These are phyloP conservation scores for Murraya paniculata DNA, from an alignment of 345 rosid genomes.

Conservation along the genomic window DNA sequence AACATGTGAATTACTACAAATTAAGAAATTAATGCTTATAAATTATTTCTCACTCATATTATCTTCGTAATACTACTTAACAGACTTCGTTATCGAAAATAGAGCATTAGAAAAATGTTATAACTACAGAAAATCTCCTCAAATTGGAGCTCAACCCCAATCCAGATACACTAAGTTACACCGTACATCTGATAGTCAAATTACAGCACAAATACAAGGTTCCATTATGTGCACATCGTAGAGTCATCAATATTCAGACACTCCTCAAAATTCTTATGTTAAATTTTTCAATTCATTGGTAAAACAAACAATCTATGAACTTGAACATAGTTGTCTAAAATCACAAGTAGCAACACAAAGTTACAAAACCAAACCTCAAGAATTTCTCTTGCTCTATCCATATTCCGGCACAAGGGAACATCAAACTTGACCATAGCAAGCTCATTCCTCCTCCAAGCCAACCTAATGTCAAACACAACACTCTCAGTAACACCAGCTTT, in stretches of 20 bases:
- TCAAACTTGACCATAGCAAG: slow-evolving; percentile 75
- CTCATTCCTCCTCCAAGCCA: slow-evolving; percentile 53
- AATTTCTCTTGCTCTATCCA: slow-evolving; percentile 85
- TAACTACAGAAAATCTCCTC: neutral
- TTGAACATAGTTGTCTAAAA: neutral
- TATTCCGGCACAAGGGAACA: slow-evolving; percentile 68
- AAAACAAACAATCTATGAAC: neutral
- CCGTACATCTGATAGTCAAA: neutral
- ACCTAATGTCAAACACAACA: slow-evolving; percentile 57
- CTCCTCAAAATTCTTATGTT: neutral
- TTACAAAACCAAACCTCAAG: slow-evolving; percentile 50
- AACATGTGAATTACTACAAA: neutral
- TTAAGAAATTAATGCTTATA: neutral
- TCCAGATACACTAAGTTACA: neutral
- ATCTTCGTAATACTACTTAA: neutral
- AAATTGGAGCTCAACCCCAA: neutral
- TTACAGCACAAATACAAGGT: neutral
- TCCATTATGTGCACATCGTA: neutral
- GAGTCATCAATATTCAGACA: neutral
- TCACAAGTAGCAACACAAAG: neutral
- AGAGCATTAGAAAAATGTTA: neutral
- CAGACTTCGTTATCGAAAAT: neutral
- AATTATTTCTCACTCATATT: neutral
- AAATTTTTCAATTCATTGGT: neutral
- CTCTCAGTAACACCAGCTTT: slow-evolving; percentile 77